These are phyloP conservation scores for Lentinula boryana DNA, from an alignment of 768 basidiomycete genomes.

Conservation along the genomic window DNA sequence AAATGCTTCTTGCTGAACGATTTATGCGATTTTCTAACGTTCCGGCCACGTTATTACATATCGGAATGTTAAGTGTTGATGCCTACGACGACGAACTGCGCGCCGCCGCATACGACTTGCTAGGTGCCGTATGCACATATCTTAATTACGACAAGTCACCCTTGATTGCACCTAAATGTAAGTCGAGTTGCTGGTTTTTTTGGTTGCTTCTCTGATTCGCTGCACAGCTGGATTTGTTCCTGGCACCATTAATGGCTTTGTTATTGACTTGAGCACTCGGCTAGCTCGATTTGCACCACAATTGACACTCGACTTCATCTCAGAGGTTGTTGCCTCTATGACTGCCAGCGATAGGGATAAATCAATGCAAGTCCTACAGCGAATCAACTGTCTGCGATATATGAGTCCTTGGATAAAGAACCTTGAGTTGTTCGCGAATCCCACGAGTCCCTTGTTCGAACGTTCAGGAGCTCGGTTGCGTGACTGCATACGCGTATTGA, in stretches of 20 bases:
- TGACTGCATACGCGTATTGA: conserved; percentile 74
- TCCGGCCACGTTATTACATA: conserved; percentile 80
- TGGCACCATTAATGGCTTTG: conserved; percentile 57
- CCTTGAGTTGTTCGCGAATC: conserved; percentile 62
- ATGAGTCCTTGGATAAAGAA: conserved; percentile 89
- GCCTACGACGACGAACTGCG: conserved; percentile 73
- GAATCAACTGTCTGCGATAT: conserved; percentile 72
- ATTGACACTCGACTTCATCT: conserved; percentile 81
- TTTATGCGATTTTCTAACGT: conserved; percentile 79
- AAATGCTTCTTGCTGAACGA: conserved; percentile 48
- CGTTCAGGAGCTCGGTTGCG: conserved; percentile 69
- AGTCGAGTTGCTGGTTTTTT: conserved; percentile 8
- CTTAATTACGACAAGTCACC: conserved; percentile 73
- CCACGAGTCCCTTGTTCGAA: conserved; percentile 62
- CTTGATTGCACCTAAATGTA: conserved; percentile 66
- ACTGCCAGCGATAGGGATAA: conserved; percentile 36
- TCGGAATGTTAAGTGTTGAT: conserved; percentile 76
- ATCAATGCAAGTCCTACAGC: conserved; percentile 40
- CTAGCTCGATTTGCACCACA: conserved; percentile 72
- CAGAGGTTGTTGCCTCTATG: conserved; percentile 74
- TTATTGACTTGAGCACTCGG: conserved; percentile 61
- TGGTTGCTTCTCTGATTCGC: background rate
- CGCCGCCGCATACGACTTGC: conserved; percentile 70
- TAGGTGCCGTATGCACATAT: conserved; percentile 70
- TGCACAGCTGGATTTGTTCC: conserved; percentile 62